Conservation (phyloP, 768 basidiomycete genomes). For the Lentinus tigrinus region DNA sequence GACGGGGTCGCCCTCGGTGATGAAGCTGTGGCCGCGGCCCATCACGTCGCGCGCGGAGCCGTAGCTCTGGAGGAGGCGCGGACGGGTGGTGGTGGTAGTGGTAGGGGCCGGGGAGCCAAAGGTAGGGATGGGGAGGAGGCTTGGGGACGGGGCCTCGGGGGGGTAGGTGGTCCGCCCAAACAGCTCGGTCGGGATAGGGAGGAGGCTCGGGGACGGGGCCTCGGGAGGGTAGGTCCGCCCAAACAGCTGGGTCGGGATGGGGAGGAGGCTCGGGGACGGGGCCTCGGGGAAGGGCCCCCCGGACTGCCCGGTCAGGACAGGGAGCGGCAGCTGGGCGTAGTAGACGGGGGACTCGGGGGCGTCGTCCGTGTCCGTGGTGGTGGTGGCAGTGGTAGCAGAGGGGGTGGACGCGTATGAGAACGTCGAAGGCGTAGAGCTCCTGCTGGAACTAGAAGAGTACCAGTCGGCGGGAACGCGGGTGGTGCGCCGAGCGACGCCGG, state of each 20-base stretch:
- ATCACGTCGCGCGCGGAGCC: neutral
- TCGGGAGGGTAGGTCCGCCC: conserved; percentile 2
- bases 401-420: neutral
- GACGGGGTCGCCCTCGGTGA: conserved; percentile 7
- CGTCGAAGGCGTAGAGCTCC: neutral
- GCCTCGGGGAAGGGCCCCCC: neutral
- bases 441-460: neutral
- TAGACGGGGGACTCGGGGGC: neutral
- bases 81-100: neutral
- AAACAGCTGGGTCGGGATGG: conserved; percentile 3
- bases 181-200: neutral
- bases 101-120: neutral
- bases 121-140: conserved; percentile 10
- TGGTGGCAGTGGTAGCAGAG: neutral
- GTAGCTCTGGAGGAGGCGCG: neutral
- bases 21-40: neutral
- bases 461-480: neutral
- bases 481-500: neutral
- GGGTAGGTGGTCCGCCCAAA: too few species aligned
- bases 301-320: neutral
- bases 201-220: conserved; percentile 2
- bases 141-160: conserved; percentile 8
- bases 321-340: neutral
- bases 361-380: neutral
- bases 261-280: conserved; percentile 14